Evolutionary conservation across 1,139 yeast species (phyloP).

Genomic region (Scheffersomyces cryptocercus): DNA sequence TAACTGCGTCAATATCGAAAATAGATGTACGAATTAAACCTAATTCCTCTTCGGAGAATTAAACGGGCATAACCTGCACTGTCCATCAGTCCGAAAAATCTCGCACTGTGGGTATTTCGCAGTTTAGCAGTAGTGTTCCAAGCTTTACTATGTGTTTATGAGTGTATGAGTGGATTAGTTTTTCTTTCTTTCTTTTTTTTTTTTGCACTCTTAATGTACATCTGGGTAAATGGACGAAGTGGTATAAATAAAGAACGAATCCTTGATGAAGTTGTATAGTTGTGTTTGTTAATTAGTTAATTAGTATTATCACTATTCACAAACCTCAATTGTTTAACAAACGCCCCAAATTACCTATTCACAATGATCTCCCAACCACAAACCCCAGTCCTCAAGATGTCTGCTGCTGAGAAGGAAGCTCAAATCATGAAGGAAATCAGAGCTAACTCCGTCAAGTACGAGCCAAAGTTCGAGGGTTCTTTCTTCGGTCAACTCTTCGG

Average conservation of each 20-base stretch:
- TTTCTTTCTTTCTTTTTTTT: not conserved
- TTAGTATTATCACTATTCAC: too few species aligned
- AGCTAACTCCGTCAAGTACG: slow-evolving; percentile 35
- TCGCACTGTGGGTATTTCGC: not conserved
- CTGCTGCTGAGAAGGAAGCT: slow-evolving; percentile 45
- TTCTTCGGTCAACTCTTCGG: slow-evolving; percentile 49
- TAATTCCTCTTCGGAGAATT: not conserved
- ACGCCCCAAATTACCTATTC: not conserved
- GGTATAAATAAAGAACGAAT: too few species aligned
- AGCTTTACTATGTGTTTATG: not conserved
- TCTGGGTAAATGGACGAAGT: too few species aligned
- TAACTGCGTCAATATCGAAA: too few species aligned
- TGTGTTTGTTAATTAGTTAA: too few species aligned
- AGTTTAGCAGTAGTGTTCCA: too few species aligned
- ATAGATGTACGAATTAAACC: too few species aligned
- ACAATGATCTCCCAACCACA: slow-evolving; percentile 3
- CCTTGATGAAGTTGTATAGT: too few species aligned
- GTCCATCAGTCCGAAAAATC: slow-evolving; percentile 1
- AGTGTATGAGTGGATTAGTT: not conserved
- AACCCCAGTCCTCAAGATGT: slow-evolving; percentile 8
- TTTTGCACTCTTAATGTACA: not conserved
- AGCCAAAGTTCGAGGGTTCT: slow-evolving; percentile 44
- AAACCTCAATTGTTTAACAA: not conserved
- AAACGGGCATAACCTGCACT: not conserved
- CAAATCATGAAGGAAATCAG: slow-evolving; percentile 50